Conservation (phyloP, 2,329 filamentous ascomycete genomes). For the Exophiala alcalophila region DNA sequence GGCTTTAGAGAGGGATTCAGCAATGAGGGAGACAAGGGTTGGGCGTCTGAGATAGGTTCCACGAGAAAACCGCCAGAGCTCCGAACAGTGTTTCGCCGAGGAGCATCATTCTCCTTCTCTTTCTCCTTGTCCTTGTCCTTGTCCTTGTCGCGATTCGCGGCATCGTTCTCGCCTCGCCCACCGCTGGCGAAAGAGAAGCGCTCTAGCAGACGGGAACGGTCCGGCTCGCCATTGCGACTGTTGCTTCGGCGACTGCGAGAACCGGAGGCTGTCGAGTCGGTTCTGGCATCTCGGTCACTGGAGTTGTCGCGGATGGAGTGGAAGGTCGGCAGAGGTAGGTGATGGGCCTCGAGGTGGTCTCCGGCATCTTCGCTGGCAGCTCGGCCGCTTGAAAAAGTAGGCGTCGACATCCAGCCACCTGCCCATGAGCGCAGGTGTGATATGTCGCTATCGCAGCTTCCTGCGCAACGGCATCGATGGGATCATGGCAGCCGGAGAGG, state of each 20-base stretch:
- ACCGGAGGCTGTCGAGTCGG: conserved; percentile 15
- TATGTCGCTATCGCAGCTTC: conserved; percentile 23
- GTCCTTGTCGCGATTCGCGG: conserved; percentile 11
- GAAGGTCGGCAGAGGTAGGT: conserved; percentile 22
- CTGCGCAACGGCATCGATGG: conserved; percentile 13
- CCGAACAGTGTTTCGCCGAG: conserved; percentile 8
- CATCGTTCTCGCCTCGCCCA: conserved; percentile 8
- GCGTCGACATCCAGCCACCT: conserved; percentile 28
- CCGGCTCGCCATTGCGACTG: conserved; percentile 11
- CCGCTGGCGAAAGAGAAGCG: conserved; percentile 12
- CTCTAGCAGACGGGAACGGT: conserved; percentile 2
- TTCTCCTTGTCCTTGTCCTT: conserved; percentile 12
- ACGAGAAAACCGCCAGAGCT: conserved; percentile 46
- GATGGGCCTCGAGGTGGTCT: conserved; percentile 10
- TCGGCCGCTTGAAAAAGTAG: conserved; percentile 17
- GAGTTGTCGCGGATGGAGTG: conserved; percentile 19
- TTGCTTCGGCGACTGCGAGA: conserved; percentile 11
- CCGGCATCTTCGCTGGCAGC: conserved; percentile 14
- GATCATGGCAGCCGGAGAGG: conserved; percentile 20
- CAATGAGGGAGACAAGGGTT: conserved; percentile 32
- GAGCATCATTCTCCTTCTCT: conserved; percentile 10
- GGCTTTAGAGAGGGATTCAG: conserved; percentile 33
- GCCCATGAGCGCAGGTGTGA: conserved; percentile 24
- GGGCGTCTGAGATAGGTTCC: conserved; percentile 40
- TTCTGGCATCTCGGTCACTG: conserved; percentile 15